Evolutionary conservation across 2,329 filamentous ascomycete genomes (phyloP).

Genomic region (Microsporum audouinii): DNA sequence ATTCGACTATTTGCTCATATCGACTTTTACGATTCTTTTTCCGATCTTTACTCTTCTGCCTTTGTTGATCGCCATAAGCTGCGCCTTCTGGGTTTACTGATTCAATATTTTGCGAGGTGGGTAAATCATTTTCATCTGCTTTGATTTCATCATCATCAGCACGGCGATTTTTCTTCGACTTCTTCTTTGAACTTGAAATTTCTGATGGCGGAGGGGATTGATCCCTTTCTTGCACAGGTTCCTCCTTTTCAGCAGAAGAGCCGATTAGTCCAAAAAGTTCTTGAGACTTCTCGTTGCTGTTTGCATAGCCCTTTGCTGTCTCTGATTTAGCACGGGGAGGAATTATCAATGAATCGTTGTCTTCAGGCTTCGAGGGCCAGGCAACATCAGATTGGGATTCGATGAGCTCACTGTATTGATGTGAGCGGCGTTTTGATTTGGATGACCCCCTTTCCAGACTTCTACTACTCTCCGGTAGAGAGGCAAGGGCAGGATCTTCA

Average conservation of each 20-base stretch:
- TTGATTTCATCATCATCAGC: constrained; percentile 42
- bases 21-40: constrained; percentile 27
- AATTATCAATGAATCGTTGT: constrained; percentile 28
- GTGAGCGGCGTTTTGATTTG: constrained; percentile 20
- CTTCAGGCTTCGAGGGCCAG: constrained; percentile 9
- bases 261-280: constrained; percentile 28
- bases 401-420: constrained; percentile 15
- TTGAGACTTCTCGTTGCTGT: constrained; percentile 21
- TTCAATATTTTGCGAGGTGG: constrained; percentile 39
- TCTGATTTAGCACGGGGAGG: constrained; percentile 23
- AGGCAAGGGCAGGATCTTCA: not conserved
- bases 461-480: constrained; percentile 17
- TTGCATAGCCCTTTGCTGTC: constrained; percentile 16
- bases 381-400: constrained; percentile 22
- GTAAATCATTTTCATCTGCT: constrained; percentile 37
- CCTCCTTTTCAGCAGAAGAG: constrained; percentile 14
- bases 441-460: constrained; percentile 16
- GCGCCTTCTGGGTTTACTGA: constrained; percentile 27
- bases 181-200: constrained; percentile 31
- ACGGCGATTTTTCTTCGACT: constrained; percentile 29
- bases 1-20: constrained; percentile 26
- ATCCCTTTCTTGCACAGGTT: not conserved
- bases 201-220: constrained; percentile 7
- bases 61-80: constrained; percentile 13
- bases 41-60: constrained; percentile 17